Percentiles rank a stretch among this genome's conserved stretches.
Conservation (phyloP, 1,284 basidiomycete genomes). For the Boletus sp. region DNA sequence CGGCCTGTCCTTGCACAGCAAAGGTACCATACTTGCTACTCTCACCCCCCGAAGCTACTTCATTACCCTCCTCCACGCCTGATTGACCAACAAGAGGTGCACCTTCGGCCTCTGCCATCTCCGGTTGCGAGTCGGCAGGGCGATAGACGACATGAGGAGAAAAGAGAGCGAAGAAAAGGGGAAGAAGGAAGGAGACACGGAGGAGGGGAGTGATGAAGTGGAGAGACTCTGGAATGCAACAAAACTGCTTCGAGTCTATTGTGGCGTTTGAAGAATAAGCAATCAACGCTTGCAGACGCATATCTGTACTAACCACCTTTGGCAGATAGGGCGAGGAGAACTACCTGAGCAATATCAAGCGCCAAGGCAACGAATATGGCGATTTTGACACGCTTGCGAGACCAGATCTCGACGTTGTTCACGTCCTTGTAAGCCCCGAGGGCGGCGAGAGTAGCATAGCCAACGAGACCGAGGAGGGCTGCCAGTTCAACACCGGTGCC, state of each 20-base stretch:
- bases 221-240: conserved; percentile 43
- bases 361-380: conserved; percentile 49
- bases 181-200: conserved; percentile 59
- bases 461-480: conserved; percentile 60
- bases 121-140: conserved; percentile 36
- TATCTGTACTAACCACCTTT: conserved; percentile 41
- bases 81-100: conserved; percentile 32
- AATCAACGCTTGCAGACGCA: background rate
- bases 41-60: conserved; percentile 18
- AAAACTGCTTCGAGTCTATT: conserved; percentile 20
- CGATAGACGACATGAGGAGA: conserved; percentile 60
- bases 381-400: conserved; percentile 51
- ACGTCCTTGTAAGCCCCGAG: conserved; percentile 75
- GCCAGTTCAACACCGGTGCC: conserved; percentile 66
- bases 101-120: conserved; percentile 19
- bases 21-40: conserved; percentile 69
- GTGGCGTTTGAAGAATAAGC: background rate
- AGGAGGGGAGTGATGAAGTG: conserved; percentile 62
- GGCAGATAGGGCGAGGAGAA: conserved; percentile 48
- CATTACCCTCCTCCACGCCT: conserved; percentile 26
- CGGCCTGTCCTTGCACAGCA: conserved; percentile 16
- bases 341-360: conserved; percentile 57
- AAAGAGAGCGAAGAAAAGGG: conserved; percentile 54
- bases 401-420: conserved; percentile 68
- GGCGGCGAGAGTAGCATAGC: conserved; percentile 64